Conservation (phyloP, 2,329 filamentous ascomycete genomes). For the Botrytis byssoidea region DNA sequence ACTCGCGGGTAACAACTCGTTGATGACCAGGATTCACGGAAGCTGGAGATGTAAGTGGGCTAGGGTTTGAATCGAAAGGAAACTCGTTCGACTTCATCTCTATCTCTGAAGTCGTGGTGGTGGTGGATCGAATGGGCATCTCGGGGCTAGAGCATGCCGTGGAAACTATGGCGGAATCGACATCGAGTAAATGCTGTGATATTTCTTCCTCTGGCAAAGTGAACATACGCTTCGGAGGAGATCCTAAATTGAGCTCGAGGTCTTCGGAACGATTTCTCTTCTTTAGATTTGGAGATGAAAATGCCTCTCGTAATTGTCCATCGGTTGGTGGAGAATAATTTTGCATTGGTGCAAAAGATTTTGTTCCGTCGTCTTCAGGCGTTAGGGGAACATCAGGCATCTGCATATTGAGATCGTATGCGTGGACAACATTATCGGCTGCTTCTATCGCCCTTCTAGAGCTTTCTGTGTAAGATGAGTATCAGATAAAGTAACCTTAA, state of each 20-base stretch:
- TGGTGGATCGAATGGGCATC: neutral
- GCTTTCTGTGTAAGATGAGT: constrained; percentile 51
- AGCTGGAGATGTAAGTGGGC: constrained; percentile 20
- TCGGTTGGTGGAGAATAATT: neutral
- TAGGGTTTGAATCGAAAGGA: neutral
- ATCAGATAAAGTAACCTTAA: neutral
- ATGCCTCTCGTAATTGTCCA: neutral
- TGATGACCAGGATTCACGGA: constrained; percentile 30
- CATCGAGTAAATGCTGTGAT: neutral
- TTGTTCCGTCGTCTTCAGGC: constrained; percentile 26
- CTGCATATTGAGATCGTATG: constrained; percentile 73
- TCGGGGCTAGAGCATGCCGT: neutral
- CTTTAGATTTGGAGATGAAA: neutral
- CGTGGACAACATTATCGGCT: constrained; percentile 73
- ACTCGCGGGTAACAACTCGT: constrained; percentile 34
- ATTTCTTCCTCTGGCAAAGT: constrained; percentile 31
- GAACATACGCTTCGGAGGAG: constrained; percentile 35
- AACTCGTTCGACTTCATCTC: neutral
- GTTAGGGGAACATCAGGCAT: constrained; percentile 60
- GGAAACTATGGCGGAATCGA: neutral
- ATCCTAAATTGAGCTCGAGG: constrained; percentile 27
- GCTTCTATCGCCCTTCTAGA: constrained; percentile 70
- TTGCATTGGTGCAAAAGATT: neutral
- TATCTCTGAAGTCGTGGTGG: neutral
- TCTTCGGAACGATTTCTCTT: constrained; percentile 32